phyloP scores from a whole-genome alignment of 129 eudicot genomes.

The Saussurea involucrata region DNA sequence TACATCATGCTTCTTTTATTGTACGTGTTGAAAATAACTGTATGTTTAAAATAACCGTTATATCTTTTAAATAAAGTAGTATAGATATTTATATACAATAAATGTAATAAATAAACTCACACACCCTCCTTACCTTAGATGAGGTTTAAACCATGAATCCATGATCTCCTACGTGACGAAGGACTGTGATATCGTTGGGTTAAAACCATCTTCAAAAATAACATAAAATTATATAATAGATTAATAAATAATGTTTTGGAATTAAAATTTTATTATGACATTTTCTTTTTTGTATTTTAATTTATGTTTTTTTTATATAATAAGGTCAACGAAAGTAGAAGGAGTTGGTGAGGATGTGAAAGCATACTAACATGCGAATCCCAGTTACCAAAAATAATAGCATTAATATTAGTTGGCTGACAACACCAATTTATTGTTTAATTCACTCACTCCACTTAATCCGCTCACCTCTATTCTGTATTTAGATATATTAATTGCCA shows the following conservation, averaged over 20 bases:
- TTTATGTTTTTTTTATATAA: neutral
- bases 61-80: no score
- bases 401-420: slow-evolving; percentile 31
- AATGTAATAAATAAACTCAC: no score
- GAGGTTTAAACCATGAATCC: no score
- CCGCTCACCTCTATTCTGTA: neutral
- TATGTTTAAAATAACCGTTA: no score
- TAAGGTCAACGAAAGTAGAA: slow-evolving; percentile 16
- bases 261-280: neutral
- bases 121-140: no score
- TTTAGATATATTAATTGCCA: neutral
- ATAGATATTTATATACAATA: no score
- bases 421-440: slow-evolving; percentile 20
- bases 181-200: no score
- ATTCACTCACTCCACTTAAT: slow-evolving; percentile 22
- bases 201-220: no score
- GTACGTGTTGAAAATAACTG: no score
- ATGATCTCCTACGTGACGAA: no score
- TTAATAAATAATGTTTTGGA: neutral
- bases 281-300: neutral
- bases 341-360: slow-evolving; percentile 11
- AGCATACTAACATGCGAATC: slow-evolving; percentile 30
- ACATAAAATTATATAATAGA: neutral
- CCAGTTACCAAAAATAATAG: slow-evolving; percentile 14
- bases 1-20: no score